Base-by-base conservation (phyloP, 208 protist genomes). In the Eutreptiella sp. region DNA sequence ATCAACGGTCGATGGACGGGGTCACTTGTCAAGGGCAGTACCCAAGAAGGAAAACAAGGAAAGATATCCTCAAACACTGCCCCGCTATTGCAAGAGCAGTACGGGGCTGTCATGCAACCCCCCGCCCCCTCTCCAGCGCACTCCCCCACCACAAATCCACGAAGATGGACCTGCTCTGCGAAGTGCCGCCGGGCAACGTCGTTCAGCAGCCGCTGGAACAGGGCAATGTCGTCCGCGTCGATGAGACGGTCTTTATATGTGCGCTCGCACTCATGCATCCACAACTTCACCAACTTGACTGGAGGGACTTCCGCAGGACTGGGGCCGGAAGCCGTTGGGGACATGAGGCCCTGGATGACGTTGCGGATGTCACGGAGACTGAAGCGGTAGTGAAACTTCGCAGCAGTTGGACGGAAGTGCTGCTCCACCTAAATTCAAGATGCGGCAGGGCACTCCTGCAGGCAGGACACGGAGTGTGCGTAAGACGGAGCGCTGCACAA, bases 301-400 rank as follows among this genome's bases (percentile, higher is more conserved):
- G 85, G 41, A 38, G 72, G 74, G 14, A 53, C 2, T 3, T 75
- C 88, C 70, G 94, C 84, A 4, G 86, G 53, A 63, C 89, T 89
- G n/a, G 71, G 72, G 68, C 78, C 80, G 29, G 84, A 80, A 5
- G 24, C n/a, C 32, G 34, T 46, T 21, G 38, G 43, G 68, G 91
- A 88, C 62, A 83, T 90, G 27, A 94, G 66, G 42, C 88, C 88
- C 63, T 96, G 90, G 63, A 96, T 94, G 45, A 98, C 87, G 72
- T 93, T 94, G 61, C 90, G 90, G 67, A 98, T 87, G 60, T 98
- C 94, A 31, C 94, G 80, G 74, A 99, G 89, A 77, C 98, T 99
- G 89, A 97, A 98, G 59, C 95, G 82, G 76, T 98, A 99, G 73
- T 99, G 94, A 79, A 99, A 99, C 72, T 98, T 98, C 58, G 97